These are phyloP conservation scores for Syzygium syzygioides DNA, from an alignment of 441 rosid species.

Conservation along the genomic window DNA sequence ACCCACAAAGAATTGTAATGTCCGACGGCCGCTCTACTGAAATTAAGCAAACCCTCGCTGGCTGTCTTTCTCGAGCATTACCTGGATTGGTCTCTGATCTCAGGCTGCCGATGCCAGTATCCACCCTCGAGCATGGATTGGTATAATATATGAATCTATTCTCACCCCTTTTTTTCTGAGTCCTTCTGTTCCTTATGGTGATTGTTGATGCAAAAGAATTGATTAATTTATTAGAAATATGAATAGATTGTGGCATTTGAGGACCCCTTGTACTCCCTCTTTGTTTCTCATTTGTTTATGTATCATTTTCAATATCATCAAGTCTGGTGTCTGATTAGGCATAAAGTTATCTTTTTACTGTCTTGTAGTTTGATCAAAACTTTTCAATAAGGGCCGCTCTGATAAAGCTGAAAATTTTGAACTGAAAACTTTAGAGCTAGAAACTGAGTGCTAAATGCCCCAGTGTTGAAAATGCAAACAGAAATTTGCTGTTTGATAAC, in stretches of 20 bases:
- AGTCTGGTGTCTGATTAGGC: neutral
- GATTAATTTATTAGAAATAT: neutral
- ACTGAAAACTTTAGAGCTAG: neutral
- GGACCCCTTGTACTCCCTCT: neutral
- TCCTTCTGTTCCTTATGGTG: neutral
- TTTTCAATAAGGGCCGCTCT: neutral
- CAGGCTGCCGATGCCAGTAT: constrained; percentile 54
- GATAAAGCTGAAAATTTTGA: neutral
- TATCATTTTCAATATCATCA: neutral
- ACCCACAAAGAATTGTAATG: constrained; percentile 47
- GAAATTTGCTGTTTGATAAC: neutral
- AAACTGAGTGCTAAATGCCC: neutral
- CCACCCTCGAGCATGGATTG: constrained; percentile 74
- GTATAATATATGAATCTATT: constrained; percentile 29
- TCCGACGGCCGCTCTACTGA: constrained; percentile 74
- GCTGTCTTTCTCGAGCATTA: constrained; percentile 75
- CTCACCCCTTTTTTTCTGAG: neutral
- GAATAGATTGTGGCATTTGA: neutral
- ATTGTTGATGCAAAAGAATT: neutral
- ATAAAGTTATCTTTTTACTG: neutral
- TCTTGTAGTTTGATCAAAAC: neutral
- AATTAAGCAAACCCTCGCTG: constrained; percentile 73
- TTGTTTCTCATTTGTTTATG: neutral
- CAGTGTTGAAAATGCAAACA: neutral
- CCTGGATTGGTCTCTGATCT: constrained; percentile 68